Evolutionary conservation across 306 rosid genomes (phyloP).

Genomic region (Pueraria montana): DNA sequence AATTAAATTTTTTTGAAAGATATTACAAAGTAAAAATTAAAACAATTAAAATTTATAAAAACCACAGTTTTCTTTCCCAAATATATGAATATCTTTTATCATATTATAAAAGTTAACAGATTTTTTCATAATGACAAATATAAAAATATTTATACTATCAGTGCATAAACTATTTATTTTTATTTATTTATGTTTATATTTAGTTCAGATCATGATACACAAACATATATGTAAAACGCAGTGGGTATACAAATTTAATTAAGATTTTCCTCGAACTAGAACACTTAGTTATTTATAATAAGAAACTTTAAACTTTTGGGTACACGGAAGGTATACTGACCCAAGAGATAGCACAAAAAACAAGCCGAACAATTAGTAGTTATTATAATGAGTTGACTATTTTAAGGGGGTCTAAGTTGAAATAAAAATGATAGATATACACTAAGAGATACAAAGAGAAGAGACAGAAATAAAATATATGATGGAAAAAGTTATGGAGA

Average conservation of each 20-base stretch:
- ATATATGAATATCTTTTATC: too few species aligned
- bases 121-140: too few species aligned
- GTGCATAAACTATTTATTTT: not conserved
- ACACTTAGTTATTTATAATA: not conserved
- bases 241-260: not conserved
- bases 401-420: not conserved
- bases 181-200: not conserved
- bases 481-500: not conserved
- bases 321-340: constrained; percentile 16
- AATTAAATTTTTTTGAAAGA: not conserved
- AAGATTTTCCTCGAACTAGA: not conserved
- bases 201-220: not conserved
- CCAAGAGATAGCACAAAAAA: not conserved
- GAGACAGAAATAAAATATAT: not conserved
- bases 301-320: constrained; percentile 4
- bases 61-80: too few species aligned
- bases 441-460: not conserved
- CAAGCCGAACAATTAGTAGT: not conserved
- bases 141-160: too few species aligned
- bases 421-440: not conserved
- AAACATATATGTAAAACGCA: not conserved
- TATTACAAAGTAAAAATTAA: not conserved
- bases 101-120: too few species aligned
- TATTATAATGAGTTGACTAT: not conserved
- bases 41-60: too few species aligned